A percentile compares a stretch with the other conserved stretches of the same genome.
Conservation (phyloP, 257 asterid species). For the Solanum sejunctum region DNA sequence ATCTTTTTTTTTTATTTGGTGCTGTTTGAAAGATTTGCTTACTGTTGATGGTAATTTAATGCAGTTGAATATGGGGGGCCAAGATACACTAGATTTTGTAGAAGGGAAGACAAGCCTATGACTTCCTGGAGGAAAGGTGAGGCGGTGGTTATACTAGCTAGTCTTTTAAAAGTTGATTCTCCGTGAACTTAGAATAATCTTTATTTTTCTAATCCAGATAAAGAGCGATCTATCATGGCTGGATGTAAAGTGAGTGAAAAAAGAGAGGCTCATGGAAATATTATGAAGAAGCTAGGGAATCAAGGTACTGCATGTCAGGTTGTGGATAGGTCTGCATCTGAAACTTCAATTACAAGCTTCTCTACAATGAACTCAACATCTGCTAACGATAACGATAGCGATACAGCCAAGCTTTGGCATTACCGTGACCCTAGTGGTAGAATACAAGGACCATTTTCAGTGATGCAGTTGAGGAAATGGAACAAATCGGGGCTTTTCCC, state of each 20-base stretch:
- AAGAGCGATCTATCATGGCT: slow-evolving; percentile 27
- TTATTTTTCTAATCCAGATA: slow-evolving; percentile 33
- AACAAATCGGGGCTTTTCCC: slow-evolving; percentile 77
- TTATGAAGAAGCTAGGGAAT: slow-evolving; percentile 18
- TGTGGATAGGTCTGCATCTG: slow-evolving; percentile 31
- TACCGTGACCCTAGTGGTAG: slow-evolving; percentile 89
- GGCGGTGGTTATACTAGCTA: not conserved
- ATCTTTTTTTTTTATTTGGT: not conserved
- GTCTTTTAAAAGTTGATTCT: not conserved
- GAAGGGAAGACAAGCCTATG: not conserved
- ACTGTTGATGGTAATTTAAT: not conserved
- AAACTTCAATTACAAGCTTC: slow-evolving; percentile 25
- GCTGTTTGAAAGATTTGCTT: not conserved
- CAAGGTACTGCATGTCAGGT: slow-evolving; percentile 23
- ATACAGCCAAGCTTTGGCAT: slow-evolving; percentile 80
- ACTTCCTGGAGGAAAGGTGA: not conserved
- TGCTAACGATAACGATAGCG: slow-evolving; percentile 28
- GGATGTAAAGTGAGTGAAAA: slow-evolving; percentile 21
- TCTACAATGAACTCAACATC: slow-evolving; percentile 22
- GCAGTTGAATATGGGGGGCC: slow-evolving; percentile 1
- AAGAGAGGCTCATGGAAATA: slow-evolving; percentile 23
- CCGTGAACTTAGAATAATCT: slow-evolving; percentile 6
- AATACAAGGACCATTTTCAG: slow-evolving; percentile 91
- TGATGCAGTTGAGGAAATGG: slow-evolving; percentile 78
- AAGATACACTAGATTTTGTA: not conserved